A percentile compares a stretch with the other conserved stretches of the same genome.
Evolutionary conservation across 331 rosid genomes (phyloP).

Genomic region (Quercus phellos): DNA sequence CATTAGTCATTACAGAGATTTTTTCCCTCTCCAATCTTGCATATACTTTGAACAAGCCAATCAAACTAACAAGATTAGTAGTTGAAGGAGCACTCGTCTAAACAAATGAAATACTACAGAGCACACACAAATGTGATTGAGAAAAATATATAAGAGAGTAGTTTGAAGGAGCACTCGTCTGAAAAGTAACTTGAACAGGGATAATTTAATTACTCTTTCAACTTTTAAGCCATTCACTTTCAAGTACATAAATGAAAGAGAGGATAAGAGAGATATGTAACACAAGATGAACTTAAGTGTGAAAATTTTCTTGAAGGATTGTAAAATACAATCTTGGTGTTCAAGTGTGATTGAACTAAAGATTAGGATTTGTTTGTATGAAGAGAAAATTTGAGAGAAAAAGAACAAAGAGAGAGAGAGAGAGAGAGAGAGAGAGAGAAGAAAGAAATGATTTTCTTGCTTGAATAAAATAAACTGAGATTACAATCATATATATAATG

Average conservation of each 20-base stretch:
- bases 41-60: slow-evolving; percentile 13
- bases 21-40: slow-evolving; percentile 81
- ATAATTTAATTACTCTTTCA: background rate
- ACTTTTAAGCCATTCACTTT: background rate
- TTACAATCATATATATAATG: too few relatives aligned
- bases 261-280: background rate
- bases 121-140: background rate
- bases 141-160: background rate
- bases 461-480: too few relatives aligned
- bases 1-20: slow-evolving; percentile 52
- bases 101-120: background rate
- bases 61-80: background rate
- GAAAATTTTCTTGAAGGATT: too few relatives aligned
- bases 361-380: too few relatives aligned
- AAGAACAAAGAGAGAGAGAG: too few relatives aligned
- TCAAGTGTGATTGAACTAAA: too few relatives aligned
- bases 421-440: too few relatives aligned
- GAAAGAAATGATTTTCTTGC: too few relatives aligned
- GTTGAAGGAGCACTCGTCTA: background rate
- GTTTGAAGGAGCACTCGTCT: slow-evolving; percentile 46
- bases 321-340: too few relatives aligned
- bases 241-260: background rate
- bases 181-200: slow-evolving; percentile 11
- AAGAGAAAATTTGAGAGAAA: too few relatives aligned
- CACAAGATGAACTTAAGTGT: background rate